Evolutionary conservation across 345 rosid species (phyloP).

Genomic region (Gossypium ekmanianum): DNA sequence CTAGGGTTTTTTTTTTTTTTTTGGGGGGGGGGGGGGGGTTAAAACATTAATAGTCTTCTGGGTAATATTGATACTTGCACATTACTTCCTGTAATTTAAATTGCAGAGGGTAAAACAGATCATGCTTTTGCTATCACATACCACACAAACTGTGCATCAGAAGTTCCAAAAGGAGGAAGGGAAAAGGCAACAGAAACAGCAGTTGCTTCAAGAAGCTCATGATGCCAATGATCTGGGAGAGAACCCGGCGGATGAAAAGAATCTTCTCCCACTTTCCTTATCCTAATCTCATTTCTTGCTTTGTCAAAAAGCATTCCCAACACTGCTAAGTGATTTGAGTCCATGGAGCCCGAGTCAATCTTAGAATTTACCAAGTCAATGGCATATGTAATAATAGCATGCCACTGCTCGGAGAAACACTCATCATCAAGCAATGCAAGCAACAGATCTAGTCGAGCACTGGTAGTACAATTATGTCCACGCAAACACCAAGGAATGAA

Average conservation of each 20-base stretch:
- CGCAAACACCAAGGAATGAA: constrained; percentile 87
- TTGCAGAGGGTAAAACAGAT: not conserved
- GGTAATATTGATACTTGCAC: constrained; percentile 3
- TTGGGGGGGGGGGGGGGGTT: fast-evolving
- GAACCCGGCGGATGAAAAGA: constrained; percentile 38
- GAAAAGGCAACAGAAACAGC: constrained; percentile 54
- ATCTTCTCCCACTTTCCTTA: constrained; percentile 37
- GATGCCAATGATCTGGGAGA: constrained; percentile 64
- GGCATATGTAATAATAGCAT: constrained; percentile 52
- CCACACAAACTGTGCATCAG: constrained; percentile 61
- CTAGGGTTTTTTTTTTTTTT: not conserved
- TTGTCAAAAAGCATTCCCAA: constrained; percentile 67
- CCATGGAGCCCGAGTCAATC: constrained; percentile 24
- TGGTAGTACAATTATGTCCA: constrained; percentile 40
- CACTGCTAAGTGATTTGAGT: constrained; percentile 35
- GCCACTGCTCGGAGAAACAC: constrained; percentile 72
- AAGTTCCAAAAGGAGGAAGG: constrained; percentile 34
- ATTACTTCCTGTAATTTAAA: not conserved
- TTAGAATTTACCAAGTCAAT: constrained; percentile 36
- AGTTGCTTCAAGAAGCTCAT: constrained; percentile 69
- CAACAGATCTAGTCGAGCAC: constrained; percentile 65
- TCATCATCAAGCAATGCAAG: constrained; percentile 77
- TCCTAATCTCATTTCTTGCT: constrained; percentile 52
- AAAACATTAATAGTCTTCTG: not conserved
- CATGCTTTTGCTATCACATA: constrained; percentile 32